Evolutionary conservation across 441 rosid species (phyloP), one percentile per base, ranked within the genome.

Genomic region (Bruguiera hainesii): DNA sequence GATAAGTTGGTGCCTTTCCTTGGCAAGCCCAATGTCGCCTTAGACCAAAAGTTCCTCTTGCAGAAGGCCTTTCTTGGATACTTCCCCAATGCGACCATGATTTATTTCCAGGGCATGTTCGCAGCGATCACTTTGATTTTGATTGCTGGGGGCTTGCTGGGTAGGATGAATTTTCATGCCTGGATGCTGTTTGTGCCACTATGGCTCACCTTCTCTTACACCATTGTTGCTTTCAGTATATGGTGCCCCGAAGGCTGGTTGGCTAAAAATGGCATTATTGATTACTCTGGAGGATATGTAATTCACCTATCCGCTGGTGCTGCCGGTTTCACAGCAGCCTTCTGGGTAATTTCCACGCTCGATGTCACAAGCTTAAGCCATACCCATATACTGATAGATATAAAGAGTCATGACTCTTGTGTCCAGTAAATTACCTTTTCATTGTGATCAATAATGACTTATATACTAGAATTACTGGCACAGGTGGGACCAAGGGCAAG

Each of bases 131-230:
- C 88, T 10, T 63, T 82, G 73, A 69, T 80, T 48, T 70, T 84
- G 68, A 82, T 84, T 3, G 82, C 80, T 0, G 86, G 84, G 20
- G 86, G 79, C 1, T 48, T 84, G 74, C 56, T 82, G 65, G 84
- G 86, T 11, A 69, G 83, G 49, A 84, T 82, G 88, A 82, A 78
- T 25, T 80, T 84, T 28, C 71, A 72, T 46, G 88, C 88, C 0
- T 84, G 88, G 88, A 84, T 84, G 83, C 10, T 82, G 26, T 84
- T 80, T 20, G 86, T 82, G 51, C 88, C 86, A 1, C 79, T 77
- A 0, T 78, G 86, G 88, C 72, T 82, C 3, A 82, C 88, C 1
- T 84, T 73, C 63, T 84, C 86, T 0, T 80, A 84, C 33, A 84
- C 86, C 0, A 1, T 78, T 2, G 74, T 65, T 35, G 86, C 84